Evolutionary conservation across 1,139 yeast genomes (phyloP).

Genomic region (Meyerozyma athensensis): DNA sequence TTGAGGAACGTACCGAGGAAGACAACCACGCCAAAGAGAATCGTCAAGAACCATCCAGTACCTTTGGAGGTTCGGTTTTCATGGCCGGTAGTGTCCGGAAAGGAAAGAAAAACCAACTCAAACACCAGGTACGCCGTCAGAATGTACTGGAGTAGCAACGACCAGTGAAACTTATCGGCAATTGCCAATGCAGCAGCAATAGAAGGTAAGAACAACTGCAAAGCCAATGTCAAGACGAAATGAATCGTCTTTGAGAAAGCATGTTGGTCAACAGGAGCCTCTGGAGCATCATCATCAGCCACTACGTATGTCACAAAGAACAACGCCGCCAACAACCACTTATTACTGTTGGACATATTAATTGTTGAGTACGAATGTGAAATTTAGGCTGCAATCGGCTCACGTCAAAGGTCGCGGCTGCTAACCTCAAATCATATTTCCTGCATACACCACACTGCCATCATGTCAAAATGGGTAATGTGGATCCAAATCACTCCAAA

Average conservation of each 20-base stretch:
- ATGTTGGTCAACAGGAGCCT: not conserved
- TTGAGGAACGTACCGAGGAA: constrained; percentile 52
- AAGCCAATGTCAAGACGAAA: constrained; percentile 49
- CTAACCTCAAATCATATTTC: too few relatives aligned
- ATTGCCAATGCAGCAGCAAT: constrained; percentile 49
- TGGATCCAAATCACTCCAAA: too few relatives aligned
- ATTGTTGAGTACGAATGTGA: too few relatives aligned
- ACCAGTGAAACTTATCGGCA: constrained; percentile 45
- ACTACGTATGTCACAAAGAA: not conserved
- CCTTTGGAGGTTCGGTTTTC: constrained; percentile 66
- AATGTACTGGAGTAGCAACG: constrained; percentile 43
- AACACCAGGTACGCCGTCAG: constrained; percentile 47
- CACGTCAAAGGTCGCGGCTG: too few relatives aligned
- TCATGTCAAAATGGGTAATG: too few relatives aligned
- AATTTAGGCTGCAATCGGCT: too few relatives aligned
- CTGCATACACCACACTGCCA: too few relatives aligned
- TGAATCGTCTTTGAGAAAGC: constrained; percentile 49
- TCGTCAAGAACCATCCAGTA: constrained; percentile 54
- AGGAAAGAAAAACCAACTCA: constrained; percentile 53
- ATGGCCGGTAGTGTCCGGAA: constrained; percentile 59
- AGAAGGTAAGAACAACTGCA: constrained; percentile 52
- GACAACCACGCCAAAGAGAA: constrained; percentile 42
- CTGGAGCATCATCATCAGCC: constrained; percentile 1
- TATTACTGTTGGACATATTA: not conserved
- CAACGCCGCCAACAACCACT: not conserved